These are phyloP conservation scores for Porphyrellus cyaneotinctus DNA, from an alignment of 768 basidiomycete species.

Conservation along the genomic window DNA sequence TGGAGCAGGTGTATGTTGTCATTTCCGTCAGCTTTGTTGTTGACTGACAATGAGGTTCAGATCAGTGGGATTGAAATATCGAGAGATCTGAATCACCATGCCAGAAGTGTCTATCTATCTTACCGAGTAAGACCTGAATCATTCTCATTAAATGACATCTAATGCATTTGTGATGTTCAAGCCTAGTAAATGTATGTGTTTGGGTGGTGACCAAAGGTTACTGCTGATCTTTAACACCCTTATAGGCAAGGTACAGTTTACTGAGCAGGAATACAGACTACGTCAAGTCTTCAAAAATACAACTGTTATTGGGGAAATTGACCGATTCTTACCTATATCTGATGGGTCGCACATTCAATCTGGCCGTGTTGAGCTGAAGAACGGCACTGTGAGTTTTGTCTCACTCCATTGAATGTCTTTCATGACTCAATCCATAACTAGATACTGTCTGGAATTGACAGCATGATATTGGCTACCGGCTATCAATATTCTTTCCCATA, in stretches of 20 bases:
- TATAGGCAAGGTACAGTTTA: not conserved
- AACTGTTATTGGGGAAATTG: constrained; percentile 14
- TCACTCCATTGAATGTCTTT: not conserved
- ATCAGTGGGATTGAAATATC: constrained; percentile 11
- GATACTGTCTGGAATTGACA: constrained; percentile 3
- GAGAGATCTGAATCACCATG: constrained; percentile 11
- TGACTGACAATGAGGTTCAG: not conserved
- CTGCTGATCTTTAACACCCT: not conserved
- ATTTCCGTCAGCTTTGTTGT: not conserved
- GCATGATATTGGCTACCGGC: constrained; percentile 12
- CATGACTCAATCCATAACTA: not conserved
- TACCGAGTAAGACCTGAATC: constrained; percentile 5
- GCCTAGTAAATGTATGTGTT: constrained; percentile 2
- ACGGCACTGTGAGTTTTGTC: constrained; percentile 11
- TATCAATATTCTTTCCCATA: constrained; percentile 14
- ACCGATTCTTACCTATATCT: constrained; percentile 4
- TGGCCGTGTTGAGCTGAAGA: constrained; percentile 13
- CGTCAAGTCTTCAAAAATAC: constrained; percentile 10
- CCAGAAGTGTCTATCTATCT: constrained; percentile 9
- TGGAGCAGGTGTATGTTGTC: constrained; percentile 25
- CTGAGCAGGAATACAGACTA: not conserved
- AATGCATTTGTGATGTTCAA: not conserved
- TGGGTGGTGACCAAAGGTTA: not conserved
- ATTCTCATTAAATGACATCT: not conserved
- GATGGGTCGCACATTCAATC: constrained; percentile 11